Evolutionary conservation across 257 asterid genomes (phyloP), one percentile per base, ranked within the genome.

Genomic region (Fraxinus americana): DNA sequence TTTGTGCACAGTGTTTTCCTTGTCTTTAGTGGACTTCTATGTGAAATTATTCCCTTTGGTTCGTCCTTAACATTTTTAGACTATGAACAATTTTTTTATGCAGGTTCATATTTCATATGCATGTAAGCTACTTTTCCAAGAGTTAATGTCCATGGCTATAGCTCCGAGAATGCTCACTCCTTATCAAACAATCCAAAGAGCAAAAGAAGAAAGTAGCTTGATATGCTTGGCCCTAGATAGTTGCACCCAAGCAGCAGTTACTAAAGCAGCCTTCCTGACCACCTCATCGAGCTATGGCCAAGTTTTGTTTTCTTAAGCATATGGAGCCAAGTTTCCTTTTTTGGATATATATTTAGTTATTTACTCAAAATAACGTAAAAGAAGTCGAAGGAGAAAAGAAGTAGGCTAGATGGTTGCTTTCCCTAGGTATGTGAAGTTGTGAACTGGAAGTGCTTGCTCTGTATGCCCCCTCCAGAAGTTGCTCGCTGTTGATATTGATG

Each of bases 81-180:
- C 8, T 7, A 7, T 59, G 17, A 71, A 25, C 16, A 7, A 48
- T 43, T 16, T 3, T 34, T 59, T 54, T 7, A 52, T 77, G 86
- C 92, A 93, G 99, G 97, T 91, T 50, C 90, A 92, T 79, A 90
- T 95, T 79, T 98, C 79, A 10, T 95, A 95, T 83, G 99, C 99
- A 1, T 92, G 97, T 77, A 92, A 94, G 86, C 87, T 94, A 71
- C 88, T 93, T 50, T 92, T 95, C 89, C 99, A 95, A 79, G 99
- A 95, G 89, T 92, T 95, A 5, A 93, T 95, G 98, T 72, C 99
- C 16, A 95, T 93, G 99, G 99, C 99, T 52, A 91, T 94, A 76
- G 99, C 99, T 71, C 99, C 99, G 9, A 87, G 98, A 82, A 91
- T 93, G 98, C 88, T 95, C 4, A 95, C 97, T 13, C 91, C 97